Evolutionary conservation across 1,284 basidiomycete genomes (phyloP).

Genomic region (Cutaneotrichosporon cavernicola): DNA sequence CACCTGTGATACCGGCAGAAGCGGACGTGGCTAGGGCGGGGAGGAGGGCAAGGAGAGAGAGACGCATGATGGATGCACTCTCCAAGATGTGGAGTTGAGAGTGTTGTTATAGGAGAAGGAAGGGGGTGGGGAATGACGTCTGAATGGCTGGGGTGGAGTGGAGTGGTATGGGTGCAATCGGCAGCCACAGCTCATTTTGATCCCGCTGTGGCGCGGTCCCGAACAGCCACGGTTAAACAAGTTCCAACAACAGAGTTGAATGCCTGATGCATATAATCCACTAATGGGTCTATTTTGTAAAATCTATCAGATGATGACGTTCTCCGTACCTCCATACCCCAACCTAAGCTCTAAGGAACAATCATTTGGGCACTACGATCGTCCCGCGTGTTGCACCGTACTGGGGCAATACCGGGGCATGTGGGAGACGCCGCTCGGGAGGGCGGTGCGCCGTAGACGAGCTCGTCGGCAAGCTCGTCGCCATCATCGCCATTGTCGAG

Average conservation of each 20-base stretch:
- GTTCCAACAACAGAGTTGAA: no score
- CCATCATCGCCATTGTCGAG: background rate
- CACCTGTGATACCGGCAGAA: constrained; percentile 32
- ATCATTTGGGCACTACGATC: constrained; percentile 3
- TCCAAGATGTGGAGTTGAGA: background rate
- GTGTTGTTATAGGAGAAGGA: constrained; percentile 5
- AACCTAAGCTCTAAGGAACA: background rate
- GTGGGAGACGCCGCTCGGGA: background rate
- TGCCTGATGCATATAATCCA: background rate
- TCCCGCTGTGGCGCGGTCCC: no score
- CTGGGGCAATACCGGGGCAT: background rate
- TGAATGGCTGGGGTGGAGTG: background rate
- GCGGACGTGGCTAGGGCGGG: constrained; percentile 28
- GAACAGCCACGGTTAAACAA: no score
- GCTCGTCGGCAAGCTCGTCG: background rate
- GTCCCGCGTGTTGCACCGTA: background rate
- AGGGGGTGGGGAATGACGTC: background rate
- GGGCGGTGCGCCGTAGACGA: background rate
- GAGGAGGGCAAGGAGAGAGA: constrained; percentile 32
- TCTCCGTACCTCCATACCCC: no score
- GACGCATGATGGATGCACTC: constrained; percentile 26
- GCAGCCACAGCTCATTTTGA: no score
- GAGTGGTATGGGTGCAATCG: no score
- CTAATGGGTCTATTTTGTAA: background rate
- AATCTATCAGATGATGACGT: no score